phyloP scores from a whole-genome alignment of 345 rosid genomes.

The Heritiera littoralis region DNA sequence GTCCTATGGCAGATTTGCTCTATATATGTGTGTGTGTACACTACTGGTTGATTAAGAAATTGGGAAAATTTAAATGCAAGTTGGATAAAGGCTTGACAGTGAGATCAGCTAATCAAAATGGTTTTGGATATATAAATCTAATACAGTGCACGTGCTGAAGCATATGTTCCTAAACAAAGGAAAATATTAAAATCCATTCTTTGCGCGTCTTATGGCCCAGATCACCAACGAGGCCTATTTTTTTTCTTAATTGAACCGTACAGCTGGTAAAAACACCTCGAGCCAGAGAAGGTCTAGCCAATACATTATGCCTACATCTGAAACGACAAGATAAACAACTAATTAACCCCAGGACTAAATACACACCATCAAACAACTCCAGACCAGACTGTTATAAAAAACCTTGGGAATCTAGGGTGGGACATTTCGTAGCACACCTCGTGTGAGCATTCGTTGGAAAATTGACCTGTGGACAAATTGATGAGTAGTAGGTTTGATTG shows the following conservation, averaged over 20 bases:
- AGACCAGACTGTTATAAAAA: too few species aligned
- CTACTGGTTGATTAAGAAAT: conserved; percentile 18
- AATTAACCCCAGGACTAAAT: too few species aligned
- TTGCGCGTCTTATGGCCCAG: conserved; percentile 1
- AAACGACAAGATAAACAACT: too few species aligned
- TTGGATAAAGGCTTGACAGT: conserved; percentile 27
- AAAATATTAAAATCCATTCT: background rate
- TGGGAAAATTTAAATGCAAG: conserved; percentile 24
- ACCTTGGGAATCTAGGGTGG: too few species aligned
- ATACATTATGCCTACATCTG: too few species aligned
- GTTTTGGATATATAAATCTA: conserved; percentile 3
- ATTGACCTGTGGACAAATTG: conserved; percentile 3
- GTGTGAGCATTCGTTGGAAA: background rate
- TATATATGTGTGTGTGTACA: background rate
- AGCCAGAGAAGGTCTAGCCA: too few species aligned
- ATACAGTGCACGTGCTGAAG: conserved; percentile 6
- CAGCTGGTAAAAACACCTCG: background rate
- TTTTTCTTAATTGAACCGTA: background rate
- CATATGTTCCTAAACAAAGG: conserved; percentile 18
- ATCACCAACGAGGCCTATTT: background rate
- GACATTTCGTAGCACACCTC: too few species aligned
- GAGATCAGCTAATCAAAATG: conserved; percentile 18
- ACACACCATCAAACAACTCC: too few species aligned
- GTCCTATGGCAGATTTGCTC: conserved; percentile 3
- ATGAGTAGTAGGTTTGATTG: background rate